Percentiles rank a stretch among this genome's conserved stretches.
These are phyloP conservation scores for Scutellaria galericulata DNA, from an alignment of 257 asterid species.

Conservation along the genomic window DNA sequence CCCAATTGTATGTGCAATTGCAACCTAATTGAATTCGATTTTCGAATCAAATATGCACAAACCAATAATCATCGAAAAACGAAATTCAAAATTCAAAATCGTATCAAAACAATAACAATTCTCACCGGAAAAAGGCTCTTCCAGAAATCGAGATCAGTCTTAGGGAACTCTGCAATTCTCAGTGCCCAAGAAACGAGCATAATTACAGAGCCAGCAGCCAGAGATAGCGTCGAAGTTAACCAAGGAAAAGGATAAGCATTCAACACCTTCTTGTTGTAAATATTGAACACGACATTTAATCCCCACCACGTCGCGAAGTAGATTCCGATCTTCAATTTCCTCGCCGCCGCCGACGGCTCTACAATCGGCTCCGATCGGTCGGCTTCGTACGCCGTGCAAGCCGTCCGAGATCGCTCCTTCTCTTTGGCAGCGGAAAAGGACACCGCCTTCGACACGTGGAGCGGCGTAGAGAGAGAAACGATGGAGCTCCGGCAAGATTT, in stretches of 20 bases:
- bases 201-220: slow-evolving; percentile 85
- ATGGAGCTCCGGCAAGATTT: slow-evolving; percentile 33
- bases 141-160: slow-evolving; percentile 94
- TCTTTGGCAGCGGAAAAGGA: slow-evolving; percentile 29
- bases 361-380: slow-evolving; percentile 56
- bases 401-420: slow-evolving; percentile 38
- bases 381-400: slow-evolving; percentile 74
- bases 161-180: slow-evolving; percentile 77
- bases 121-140: slow-evolving; percentile 83
- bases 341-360: slow-evolving; percentile 56
- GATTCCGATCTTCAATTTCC: slow-evolving; percentile 73
- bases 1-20: slow-evolving; percentile 93
- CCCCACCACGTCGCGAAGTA: slow-evolving; percentile 94
- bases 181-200: slow-evolving; percentile 86
- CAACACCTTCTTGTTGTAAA: slow-evolving; percentile 85
- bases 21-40: slow-evolving; percentile 53
- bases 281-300: slow-evolving; percentile 80
- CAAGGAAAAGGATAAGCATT: slow-evolving; percentile 86
- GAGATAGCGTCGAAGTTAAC: slow-evolving; percentile 84
- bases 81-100: slow-evolving; percentile 7
- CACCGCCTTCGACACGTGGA: slow-evolving; percentile 47
- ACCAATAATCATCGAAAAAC: background rate
- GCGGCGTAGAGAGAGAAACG: slow-evolving; percentile 53
- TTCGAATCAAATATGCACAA: background rate
- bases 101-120: background rate